phyloP scores from a whole-genome alignment of 1,284 basidiomycete species.

The Calocybe gambosa region DNA sequence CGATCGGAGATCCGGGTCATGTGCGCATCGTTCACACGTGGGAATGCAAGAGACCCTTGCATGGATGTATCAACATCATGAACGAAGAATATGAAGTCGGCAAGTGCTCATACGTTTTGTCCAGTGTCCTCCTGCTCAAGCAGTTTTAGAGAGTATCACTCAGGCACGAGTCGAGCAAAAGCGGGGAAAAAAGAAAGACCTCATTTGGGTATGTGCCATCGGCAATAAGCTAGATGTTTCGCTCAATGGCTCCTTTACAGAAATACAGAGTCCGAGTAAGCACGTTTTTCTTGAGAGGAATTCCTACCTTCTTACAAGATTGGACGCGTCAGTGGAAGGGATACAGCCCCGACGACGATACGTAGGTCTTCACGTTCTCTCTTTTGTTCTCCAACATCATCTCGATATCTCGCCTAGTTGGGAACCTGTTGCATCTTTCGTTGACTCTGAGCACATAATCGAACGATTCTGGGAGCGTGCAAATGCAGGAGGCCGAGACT shows the following conservation, averaged over 20 bases:
- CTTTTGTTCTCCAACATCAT: slow-evolving; percentile 1
- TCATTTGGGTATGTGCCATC: slow-evolving; percentile 28
- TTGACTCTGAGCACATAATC: slow-evolving; percentile 52
- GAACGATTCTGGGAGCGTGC: slow-evolving; percentile 56
- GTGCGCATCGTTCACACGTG: not conserved
- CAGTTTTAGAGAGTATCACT: slow-evolving; percentile 43
- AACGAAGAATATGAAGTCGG: slow-evolving; percentile 63
- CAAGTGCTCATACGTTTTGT: slow-evolving; percentile 27
- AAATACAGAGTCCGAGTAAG: slow-evolving; percentile 59
- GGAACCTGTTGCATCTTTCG: slow-evolving; percentile 63
- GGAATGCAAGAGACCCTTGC: not conserved
- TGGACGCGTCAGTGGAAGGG: slow-evolving; percentile 55
- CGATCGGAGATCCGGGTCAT: too few relatives aligned
- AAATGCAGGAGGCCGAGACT: slow-evolving; percentile 45
- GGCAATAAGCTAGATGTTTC: not conserved
- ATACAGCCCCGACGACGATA: slow-evolving; percentile 54
- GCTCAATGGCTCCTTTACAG: slow-evolving; percentile 26
- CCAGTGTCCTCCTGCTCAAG: slow-evolving; percentile 1
- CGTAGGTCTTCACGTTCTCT: slow-evolving; percentile 36
- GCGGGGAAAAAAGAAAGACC: slow-evolving; percentile 33
- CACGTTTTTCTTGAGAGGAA: slow-evolving; percentile 1
- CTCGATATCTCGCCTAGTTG: slow-evolving; percentile 37
- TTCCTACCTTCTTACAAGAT: too few relatives aligned
- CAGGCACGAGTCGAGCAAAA: slow-evolving; percentile 41
- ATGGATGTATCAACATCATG: slow-evolving; percentile 14